Evolutionary conservation across 805 yeast species (phyloP).

Genomic region (Wickerhamiella qilinensis): DNA sequence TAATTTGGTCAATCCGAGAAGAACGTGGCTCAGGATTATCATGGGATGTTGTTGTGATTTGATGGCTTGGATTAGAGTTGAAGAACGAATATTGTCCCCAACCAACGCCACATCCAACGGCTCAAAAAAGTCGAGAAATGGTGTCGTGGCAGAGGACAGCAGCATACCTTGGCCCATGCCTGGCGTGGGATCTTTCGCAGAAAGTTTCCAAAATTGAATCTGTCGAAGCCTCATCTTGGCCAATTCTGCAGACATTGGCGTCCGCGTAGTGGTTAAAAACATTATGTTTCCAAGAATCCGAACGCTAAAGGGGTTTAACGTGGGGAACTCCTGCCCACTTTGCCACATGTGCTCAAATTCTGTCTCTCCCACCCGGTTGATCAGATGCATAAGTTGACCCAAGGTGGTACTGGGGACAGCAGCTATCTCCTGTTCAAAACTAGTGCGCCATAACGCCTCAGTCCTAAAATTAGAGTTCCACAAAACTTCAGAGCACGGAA

Average conservation of each 20-base stretch:
- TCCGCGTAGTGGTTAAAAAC: constrained; percentile 1
- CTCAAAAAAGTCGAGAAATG: constrained; percentile 1
- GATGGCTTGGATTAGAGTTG: constrained; percentile 3
- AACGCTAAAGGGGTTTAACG: constrained; percentile 5
- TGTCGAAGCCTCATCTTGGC: constrained; percentile 1
- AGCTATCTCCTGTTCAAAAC: background rate
- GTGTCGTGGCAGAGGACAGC: constrained; percentile 3
- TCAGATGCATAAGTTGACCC: constrained; percentile 4
- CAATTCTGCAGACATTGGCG: background rate
- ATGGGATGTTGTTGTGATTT: constrained; percentile 7
- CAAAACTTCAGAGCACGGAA: constrained; percentile 21
- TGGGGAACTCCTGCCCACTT: background rate
- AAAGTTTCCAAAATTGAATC: constrained; percentile 1
- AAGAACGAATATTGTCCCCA: background rate
- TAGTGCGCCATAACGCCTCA: constrained; percentile 13
- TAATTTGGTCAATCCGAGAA: constrained; percentile 4
- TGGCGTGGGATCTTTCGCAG: constrained; percentile 5
- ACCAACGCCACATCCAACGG: constrained; percentile 1
- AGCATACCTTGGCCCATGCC: constrained; percentile 8
- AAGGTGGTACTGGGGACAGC: constrained; percentile 1
- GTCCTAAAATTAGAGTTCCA: constrained; percentile 17
- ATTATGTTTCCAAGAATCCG: constrained; percentile 6
- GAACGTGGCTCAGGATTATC: constrained; percentile 5
- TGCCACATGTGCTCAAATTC: background rate
- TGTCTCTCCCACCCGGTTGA: background rate